Evolutionary conservation across 495 filamentous ascomycete species (phyloP).

Genomic region (Penicillium salamii): DNA sequence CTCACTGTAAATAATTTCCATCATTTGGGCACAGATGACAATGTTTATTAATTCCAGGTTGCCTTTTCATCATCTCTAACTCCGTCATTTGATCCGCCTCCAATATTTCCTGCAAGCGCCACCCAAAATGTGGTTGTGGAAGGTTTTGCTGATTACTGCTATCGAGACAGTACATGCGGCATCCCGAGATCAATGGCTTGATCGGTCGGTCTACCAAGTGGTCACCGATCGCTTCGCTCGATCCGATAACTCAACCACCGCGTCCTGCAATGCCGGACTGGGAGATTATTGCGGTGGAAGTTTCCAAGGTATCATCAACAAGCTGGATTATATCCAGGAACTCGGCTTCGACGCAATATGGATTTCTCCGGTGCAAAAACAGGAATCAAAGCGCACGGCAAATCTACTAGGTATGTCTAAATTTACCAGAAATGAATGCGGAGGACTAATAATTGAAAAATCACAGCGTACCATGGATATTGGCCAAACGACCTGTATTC

Average conservation of each 20-base stretch:
- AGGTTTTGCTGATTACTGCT: slow-evolving; percentile 9
- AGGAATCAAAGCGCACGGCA: slow-evolving; percentile 19
- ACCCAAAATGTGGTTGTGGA: slow-evolving; percentile 12
- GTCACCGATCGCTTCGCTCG: slow-evolving; percentile 68
- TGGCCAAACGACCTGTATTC: slow-evolving; percentile 61
- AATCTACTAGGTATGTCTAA: slow-evolving; percentile 51
- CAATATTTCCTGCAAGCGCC: slow-evolving; percentile 9
- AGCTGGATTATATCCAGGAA: slow-evolving; percentile 47
- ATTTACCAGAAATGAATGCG: slow-evolving; percentile 41
- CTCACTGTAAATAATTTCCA: neutral
- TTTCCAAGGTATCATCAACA: slow-evolving; percentile 62
- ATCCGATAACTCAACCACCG: slow-evolving; percentile 46
- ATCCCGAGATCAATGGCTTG: slow-evolving; percentile 15
- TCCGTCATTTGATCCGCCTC: slow-evolving; percentile 2
- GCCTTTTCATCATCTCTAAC: neutral
- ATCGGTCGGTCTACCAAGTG: slow-evolving; percentile 51
- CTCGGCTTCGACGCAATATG: slow-evolving; percentile 71
- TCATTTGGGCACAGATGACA: slow-evolving; percentile 1
- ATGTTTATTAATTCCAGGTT: neutral
- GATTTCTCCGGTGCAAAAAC: slow-evolving; percentile 48
- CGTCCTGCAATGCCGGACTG: slow-evolving; percentile 18
- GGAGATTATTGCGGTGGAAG: slow-evolving; percentile 66
- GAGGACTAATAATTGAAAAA: slow-evolving; percentile 45
- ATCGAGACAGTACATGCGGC: slow-evolving; percentile 12
- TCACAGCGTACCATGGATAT: slow-evolving; percentile 60